Conservation (phyloP, 108 stramenopile genomes). For the Bacterosira constricta region DNA sequence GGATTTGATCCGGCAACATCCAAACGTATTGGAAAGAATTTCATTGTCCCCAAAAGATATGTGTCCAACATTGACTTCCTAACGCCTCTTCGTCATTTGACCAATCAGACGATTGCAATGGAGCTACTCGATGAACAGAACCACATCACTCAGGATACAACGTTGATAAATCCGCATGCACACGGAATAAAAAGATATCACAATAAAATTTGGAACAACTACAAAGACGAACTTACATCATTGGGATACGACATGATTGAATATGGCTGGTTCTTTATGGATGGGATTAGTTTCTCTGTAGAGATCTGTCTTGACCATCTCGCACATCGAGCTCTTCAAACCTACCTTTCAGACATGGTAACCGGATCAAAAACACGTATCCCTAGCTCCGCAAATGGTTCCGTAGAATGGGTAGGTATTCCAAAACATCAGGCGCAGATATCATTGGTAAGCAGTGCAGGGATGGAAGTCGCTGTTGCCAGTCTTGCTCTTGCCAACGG, state of each 20-base stretch:
- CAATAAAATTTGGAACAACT: slow-evolving; percentile 52
- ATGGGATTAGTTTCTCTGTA: slow-evolving; percentile 55
- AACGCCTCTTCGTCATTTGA: slow-evolving; percentile 55
- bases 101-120: slow-evolving; percentile 35
- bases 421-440: slow-evolving; percentile 72
- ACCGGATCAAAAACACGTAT: slow-evolving; percentile 56
- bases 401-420: slow-evolving; percentile 57
- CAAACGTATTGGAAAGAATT: slow-evolving; percentile 57
- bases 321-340: slow-evolving; percentile 49
- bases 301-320: slow-evolving; percentile 72
- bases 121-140: slow-evolving; percentile 50
- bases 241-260: slow-evolving; percentile 74
- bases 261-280: slow-evolving; percentile 68
- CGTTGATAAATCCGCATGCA: slow-evolving; percentile 46
- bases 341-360: slow-evolving; percentile 61
- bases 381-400: slow-evolving; percentile 45
- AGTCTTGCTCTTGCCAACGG: slow-evolving; percentile 57
- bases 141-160: slow-evolving; percentile 13
- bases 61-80: slow-evolving; percentile 68
- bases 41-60: slow-evolving; percentile 75
- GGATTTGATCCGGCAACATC: slow-evolving; percentile 65
- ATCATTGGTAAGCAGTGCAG: slow-evolving; percentile 64
- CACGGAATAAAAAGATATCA: slow-evolving; percentile 46
- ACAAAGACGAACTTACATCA: slow-evolving; percentile 56
- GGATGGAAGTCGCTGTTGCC: slow-evolving; percentile 55